These are phyloP conservation scores for Cladosporium sp. DNA, from an alignment of 2,329 filamentous ascomycete species.

Conservation along the genomic window DNA sequence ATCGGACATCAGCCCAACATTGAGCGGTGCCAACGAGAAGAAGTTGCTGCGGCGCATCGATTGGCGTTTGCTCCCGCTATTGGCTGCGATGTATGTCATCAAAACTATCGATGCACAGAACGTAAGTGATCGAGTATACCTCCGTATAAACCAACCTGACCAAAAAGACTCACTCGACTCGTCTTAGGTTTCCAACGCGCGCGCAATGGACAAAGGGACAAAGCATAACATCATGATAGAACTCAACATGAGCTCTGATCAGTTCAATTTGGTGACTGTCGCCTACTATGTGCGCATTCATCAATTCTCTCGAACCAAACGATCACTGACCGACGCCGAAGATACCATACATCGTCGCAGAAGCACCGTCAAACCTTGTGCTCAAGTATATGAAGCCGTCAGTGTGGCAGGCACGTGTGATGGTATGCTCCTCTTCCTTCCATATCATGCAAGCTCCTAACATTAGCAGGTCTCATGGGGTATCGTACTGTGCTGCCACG, in stretches of 20 bases:
- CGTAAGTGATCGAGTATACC: slow-evolving; percentile 24
- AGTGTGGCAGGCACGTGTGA: slow-evolving; percentile 23
- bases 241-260: slow-evolving; percentile 36
- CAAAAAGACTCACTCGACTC: neutral
- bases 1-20: neutral
- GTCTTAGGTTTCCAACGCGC: slow-evolving; percentile 35
- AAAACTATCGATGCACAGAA: slow-evolving; percentile 40
- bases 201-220: slow-evolving; percentile 42
- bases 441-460: neutral
- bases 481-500: neutral
- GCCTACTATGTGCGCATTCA: slow-evolving; percentile 39
- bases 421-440: neutral
- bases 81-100: slow-evolving; percentile 38
- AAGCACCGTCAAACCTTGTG: slow-evolving; percentile 23
- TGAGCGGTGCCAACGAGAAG: slow-evolving; percentile 46
- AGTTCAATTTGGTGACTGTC: slow-evolving; percentile 40
- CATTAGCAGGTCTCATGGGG: neutral
- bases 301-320: neutral
- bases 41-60: slow-evolving; percentile 48
- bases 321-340: neutral
- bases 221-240: slow-evolving; percentile 28
- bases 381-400: slow-evolving; percentile 23
- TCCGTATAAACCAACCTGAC: too few species aligned
- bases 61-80: slow-evolving; percentile 47
- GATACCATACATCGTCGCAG: slow-evolving; percentile 24